Conservation (phyloP, 1,284 basidiomycete genomes). For the Malassezia slooffiae region DNA sequence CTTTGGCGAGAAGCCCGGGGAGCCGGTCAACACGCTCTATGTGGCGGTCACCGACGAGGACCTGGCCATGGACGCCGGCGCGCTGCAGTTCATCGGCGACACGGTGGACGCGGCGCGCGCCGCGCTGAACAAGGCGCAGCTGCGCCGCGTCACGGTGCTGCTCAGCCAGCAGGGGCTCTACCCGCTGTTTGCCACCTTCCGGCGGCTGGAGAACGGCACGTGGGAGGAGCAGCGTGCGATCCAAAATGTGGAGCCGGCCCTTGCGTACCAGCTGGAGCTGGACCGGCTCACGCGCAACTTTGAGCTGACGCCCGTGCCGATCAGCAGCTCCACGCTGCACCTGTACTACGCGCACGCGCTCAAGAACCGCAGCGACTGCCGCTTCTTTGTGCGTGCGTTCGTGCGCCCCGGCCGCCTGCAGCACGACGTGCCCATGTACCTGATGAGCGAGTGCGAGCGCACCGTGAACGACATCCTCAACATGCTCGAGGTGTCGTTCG, state of each 20-base stretch:
- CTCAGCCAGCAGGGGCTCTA: slow-evolving; percentile 85
- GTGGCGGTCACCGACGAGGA: slow-evolving; percentile 52
- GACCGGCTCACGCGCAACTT: slow-evolving; percentile 83
- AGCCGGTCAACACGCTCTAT: slow-evolving; percentile 61
- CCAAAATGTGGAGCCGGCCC: slow-evolving; percentile 93
- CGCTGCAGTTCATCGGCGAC: slow-evolving; percentile 52
- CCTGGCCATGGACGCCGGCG: neutral
- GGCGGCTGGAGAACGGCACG: slow-evolving; percentile 55
- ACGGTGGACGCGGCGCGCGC: slow-evolving; percentile 63
- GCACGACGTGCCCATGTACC: slow-evolving; percentile 86
- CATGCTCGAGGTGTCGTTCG: slow-evolving; percentile 60
- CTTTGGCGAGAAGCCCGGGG: slow-evolving; percentile 21
- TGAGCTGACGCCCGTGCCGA: slow-evolving; percentile 66
- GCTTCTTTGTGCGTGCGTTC: slow-evolving; percentile 95
- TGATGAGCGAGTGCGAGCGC: slow-evolving; percentile 94
- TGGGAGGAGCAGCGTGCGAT: slow-evolving; percentile 96
- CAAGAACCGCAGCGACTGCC: slow-evolving; percentile 84
- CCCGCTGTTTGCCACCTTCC: slow-evolving; percentile 87
- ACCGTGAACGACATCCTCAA: slow-evolving; percentile 89
- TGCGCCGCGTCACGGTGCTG: slow-evolving; percentile 82
- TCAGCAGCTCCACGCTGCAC: slow-evolving; percentile 63
- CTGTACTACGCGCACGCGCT: slow-evolving; percentile 86
- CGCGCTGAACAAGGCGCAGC: slow-evolving; percentile 64
- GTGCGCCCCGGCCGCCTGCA: slow-evolving; percentile 87
- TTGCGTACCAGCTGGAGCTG: slow-evolving; percentile 96